Evolutionary conservation across 2,329 filamentous ascomycete genomes (phyloP).

Genomic region (Conoideocrella luteorostrata): DNA sequence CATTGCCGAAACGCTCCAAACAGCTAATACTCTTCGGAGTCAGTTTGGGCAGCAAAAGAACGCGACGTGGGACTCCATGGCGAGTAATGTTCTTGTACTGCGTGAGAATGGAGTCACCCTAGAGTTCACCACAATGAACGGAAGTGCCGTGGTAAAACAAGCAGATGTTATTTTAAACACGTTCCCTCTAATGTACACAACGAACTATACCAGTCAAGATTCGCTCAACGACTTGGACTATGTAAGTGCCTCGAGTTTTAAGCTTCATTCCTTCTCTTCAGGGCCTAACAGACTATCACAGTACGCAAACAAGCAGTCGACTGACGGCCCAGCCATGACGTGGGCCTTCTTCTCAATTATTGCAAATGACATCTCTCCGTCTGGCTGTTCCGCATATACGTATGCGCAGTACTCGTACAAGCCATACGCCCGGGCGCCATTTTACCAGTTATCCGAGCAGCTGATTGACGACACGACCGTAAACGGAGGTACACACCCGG

Average conservation of each 20-base stretch:
- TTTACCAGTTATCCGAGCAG: conserved; percentile 67
- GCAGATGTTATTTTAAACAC: conserved; percentile 62
- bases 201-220: conserved; percentile 14
- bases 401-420: conserved; percentile 57
- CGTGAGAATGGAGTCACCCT: conserved; percentile 42
- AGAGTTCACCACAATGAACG: conserved; percentile 62
- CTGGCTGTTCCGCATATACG: conserved; percentile 62
- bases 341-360: conserved; percentile 64
- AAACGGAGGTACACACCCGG: conserved; percentile 42
- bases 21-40: conserved; percentile 51
- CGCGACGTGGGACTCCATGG: conserved; percentile 28
- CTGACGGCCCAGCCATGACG: conserved; percentile 66
- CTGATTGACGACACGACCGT: conserved; percentile 56
- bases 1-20: conserved; percentile 47
- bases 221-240: conserved; percentile 17
- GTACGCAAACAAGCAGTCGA: conserved; percentile 26
- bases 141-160: conserved; percentile 59
- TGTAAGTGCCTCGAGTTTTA: conserved; percentile 13
- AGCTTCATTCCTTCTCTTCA: conserved; percentile 59
- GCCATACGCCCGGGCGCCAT: conserved; percentile 59
- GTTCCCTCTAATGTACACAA: conserved; percentile 57
- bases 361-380: conserved; percentile 58
- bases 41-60: conserved; percentile 49
- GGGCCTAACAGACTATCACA: conserved; percentile 38
- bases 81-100: conserved; percentile 13